Percentiles rank a stretch among this genome's conserved stretches.
Evolutionary conservation across 176 grass and related monocot species (phyloP).

Genomic region (Phragmites australis): DNA sequence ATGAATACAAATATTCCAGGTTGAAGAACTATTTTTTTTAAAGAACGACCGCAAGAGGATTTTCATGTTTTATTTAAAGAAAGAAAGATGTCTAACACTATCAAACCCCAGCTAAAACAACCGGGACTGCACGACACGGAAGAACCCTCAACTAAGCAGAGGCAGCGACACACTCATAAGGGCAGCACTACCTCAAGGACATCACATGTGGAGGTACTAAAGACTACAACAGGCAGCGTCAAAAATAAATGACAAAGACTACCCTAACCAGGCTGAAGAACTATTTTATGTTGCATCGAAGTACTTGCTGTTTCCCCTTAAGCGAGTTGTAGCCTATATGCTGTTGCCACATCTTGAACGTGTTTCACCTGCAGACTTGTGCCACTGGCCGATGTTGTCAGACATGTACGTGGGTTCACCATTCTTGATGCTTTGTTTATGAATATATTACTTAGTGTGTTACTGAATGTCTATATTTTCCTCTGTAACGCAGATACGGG

Average conservation of each 20-base stretch:
- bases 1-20: constrained; percentile 41
- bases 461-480: constrained; percentile 10
- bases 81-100: too few relatives aligned
- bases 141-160: too few relatives aligned
- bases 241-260: too few relatives aligned
- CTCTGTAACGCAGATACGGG: constrained; percentile 54
- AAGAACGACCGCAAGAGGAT: too few relatives aligned
- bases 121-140: too few relatives aligned
- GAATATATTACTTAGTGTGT: neutral
- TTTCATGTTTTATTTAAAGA: too few relatives aligned
- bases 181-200: too few relatives aligned
- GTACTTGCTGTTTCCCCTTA: constrained; percentile 87
- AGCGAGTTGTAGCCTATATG: constrained; percentile 73
- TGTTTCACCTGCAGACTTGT: constrained; percentile 74
- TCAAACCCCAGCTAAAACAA: too few relatives aligned
- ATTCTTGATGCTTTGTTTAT: neutral
- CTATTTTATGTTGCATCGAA: constrained; percentile 97
- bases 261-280: constrained; percentile 94
- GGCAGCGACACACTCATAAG: too few relatives aligned
- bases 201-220: too few relatives aligned
- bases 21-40: constrained; percentile 98
- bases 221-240: too few relatives aligned
- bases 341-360: constrained; percentile 66
- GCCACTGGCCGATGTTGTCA: constrained; percentile 89
- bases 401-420: constrained; percentile 67